These are phyloP conservation scores for Phytomonas sp. DNA, from an alignment of 208 protist species.

Conservation along the genomic window DNA sequence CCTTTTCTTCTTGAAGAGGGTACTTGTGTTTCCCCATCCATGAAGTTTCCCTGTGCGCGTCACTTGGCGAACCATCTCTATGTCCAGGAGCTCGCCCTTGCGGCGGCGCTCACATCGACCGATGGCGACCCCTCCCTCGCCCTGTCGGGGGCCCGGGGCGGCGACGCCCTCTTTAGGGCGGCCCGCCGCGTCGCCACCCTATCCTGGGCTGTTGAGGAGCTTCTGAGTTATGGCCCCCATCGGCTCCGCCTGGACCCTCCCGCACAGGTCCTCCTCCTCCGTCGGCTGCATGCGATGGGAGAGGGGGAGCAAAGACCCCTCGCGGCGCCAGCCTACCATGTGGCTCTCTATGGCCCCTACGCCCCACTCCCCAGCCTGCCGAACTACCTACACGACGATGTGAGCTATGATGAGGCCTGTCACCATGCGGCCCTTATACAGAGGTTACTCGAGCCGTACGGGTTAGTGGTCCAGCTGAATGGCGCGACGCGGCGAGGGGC, in stretches of 20 bases:
- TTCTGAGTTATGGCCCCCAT: not conserved
- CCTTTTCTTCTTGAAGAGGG: not conserved
- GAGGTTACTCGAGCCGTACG: constrained; percentile 28
- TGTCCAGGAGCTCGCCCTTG: constrained; percentile 58
- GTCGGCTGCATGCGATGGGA: not conserved
- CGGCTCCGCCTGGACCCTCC: not conserved
- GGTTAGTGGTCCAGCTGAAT: constrained; percentile 31
- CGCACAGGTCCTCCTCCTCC: not conserved
- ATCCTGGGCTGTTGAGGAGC: not conserved
- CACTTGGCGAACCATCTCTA: constrained; percentile 51
- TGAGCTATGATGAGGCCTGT: constrained; percentile 52
- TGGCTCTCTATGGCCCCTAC: constrained; percentile 31
- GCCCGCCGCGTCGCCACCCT: not conserved
- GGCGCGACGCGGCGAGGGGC: constrained; percentile 39
- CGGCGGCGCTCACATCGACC: constrained; percentile 21
- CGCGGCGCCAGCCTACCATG: constrained; percentile 12
- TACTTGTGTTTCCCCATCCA: too few species aligned
- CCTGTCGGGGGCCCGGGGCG: not conserved
- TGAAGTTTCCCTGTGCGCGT: constrained; percentile 28
- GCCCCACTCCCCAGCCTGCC: constrained; percentile 18
- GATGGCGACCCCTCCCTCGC: not conserved
- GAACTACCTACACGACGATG: constrained; percentile 16
- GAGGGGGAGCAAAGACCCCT: not conserved
- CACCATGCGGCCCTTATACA: constrained; percentile 28
- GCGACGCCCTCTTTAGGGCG: not conserved